Percentiles rank a stretch among this genome's conserved stretches.
phyloP scores from a whole-genome alignment of 179 eudicot genomes.

The Beta lomatogona region DNA sequence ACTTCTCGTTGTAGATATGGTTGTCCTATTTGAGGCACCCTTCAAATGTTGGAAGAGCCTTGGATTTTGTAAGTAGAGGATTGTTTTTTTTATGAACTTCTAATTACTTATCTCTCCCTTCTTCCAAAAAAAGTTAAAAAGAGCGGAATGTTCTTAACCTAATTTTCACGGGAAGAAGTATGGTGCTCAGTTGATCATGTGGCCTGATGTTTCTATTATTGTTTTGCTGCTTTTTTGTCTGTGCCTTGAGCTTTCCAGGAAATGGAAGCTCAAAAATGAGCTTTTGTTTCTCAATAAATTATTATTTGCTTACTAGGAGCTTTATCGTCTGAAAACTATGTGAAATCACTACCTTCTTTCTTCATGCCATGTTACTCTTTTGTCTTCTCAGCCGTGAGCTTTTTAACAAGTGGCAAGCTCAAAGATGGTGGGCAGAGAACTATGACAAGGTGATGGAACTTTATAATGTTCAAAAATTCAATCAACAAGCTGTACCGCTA shows the following conservation, averaged over 20 bases:
- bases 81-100: background rate
- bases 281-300: background rate
- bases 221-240: background rate
- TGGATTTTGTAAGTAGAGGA: background rate
- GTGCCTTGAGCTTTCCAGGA: background rate
- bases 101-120: background rate
- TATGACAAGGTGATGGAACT: conserved; percentile 87
- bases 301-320: background rate
- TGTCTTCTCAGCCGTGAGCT: conserved; percentile 67
- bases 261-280: background rate
- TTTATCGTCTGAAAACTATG: background rate
- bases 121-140: background rate
- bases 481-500: conserved; percentile 69
- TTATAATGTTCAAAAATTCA: conserved; percentile 79
- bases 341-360: background rate
- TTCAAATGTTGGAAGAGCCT: background rate
- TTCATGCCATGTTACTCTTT: conserved; percentile 12
- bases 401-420: conserved; percentile 95
- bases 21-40: background rate
- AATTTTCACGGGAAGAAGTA: background rate
- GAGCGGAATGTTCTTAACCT: background rate
- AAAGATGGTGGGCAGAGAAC: conserved; percentile 95
- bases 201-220: background rate
- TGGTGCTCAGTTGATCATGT: background rate
- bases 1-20: background rate